These are phyloP conservation scores for Saccharomyces kudriavzevii DNA, from an alignment of 805 yeast species.

Conservation along the genomic window DNA sequence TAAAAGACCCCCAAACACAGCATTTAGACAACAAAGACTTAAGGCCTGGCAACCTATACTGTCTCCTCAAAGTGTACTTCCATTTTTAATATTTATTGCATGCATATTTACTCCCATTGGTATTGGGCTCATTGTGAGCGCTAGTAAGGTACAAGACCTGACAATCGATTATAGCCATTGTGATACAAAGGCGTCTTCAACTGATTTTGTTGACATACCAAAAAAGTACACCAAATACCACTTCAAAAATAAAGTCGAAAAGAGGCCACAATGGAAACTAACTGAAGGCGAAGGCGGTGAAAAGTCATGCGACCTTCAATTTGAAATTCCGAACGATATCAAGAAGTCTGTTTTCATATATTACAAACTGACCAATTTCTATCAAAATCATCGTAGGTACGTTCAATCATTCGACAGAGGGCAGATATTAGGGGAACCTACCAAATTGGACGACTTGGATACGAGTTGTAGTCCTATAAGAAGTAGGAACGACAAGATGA, in stretches of 20 bases:
- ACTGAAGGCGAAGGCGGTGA: constrained; percentile 32
- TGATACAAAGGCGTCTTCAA: constrained; percentile 39
- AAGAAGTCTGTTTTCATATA: constrained; percentile 67
- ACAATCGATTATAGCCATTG: constrained; percentile 73
- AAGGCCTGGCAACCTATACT: constrained; percentile 76
- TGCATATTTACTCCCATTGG: constrained; percentile 87
- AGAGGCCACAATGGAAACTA: constrained; percentile 58
- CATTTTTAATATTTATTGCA: constrained; percentile 65
- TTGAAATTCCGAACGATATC: constrained; percentile 64
- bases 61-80: constrained; percentile 85
- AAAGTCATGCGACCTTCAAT: constrained; percentile 55
- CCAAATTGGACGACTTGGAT: constrained; percentile 41
- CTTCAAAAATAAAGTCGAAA: constrained; percentile 39
- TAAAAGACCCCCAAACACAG: constrained; percentile 60
- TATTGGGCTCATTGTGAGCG: constrained; percentile 69
- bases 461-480: constrained; percentile 33
- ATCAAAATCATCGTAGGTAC: constrained; percentile 90
- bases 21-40: constrained; percentile 64
- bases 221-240: constrained; percentile 48
- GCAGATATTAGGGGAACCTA: constrained; percentile 74
- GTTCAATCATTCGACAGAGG: constrained; percentile 75
- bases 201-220: constrained; percentile 47
- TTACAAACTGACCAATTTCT: constrained; percentile 83
- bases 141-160: constrained; percentile 69
- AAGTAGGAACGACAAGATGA: constrained; percentile 30